Evolutionary conservation across 83 land plant species (phyloP).

Genomic region (Larix sibirica): DNA sequence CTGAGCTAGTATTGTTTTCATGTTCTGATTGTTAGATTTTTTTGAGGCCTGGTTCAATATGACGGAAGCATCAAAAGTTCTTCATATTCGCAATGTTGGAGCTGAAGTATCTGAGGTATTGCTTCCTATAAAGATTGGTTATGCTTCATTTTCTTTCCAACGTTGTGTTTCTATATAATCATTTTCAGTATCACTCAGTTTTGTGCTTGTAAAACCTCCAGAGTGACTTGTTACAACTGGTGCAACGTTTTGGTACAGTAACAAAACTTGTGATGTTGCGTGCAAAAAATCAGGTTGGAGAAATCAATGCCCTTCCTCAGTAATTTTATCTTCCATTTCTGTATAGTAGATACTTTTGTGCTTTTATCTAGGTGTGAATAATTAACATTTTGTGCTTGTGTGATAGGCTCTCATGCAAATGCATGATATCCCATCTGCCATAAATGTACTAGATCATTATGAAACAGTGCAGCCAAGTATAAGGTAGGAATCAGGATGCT

Average conservation of each 20-base stretch:
- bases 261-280: conserved; percentile 53
- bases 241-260: conserved; percentile 41
- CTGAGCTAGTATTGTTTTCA: neutral
- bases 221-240: conserved; percentile 47
- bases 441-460: conserved; percentile 47
- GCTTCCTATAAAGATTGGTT: neutral
- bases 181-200: neutral
- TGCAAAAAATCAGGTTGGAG: conserved; percentile 51
- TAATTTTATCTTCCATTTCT: neutral
- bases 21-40: conserved; percentile 1
- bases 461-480: conserved; percentile 43
- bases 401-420: conserved; percentile 55
- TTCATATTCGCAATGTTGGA: conserved; percentile 58
- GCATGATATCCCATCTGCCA: conserved; percentile 43
- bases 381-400: conserved; percentile 5
- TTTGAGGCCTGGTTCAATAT: neutral
- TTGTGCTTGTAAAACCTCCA: conserved; percentile 17
- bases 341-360: neutral
- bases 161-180: neutral
- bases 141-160: neutral
- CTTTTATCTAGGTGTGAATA: neutral
- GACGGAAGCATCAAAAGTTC: conserved; percentile 57
- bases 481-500: conserved; percentile 22
- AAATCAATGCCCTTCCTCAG: neutral
- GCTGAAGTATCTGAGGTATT: conserved; percentile 49